Evolutionary conservation across 2,329 filamentous ascomycete species (phyloP), one percentile per base, ranked within the genome.

Genomic region (Aspergillus costaricaensis): DNA sequence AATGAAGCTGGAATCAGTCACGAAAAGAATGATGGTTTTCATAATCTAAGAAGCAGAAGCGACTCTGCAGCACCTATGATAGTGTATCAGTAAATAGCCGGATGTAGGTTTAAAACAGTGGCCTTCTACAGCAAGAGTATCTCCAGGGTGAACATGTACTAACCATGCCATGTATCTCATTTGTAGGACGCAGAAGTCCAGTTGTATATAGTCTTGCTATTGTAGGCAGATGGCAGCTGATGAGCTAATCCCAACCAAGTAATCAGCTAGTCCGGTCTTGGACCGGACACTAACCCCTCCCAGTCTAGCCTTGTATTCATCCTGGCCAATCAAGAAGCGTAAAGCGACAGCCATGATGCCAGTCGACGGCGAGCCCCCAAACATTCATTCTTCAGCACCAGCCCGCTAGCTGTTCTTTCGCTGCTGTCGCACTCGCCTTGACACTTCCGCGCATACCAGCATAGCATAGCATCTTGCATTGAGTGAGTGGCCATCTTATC

Each of bases 331-430:
- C 58, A 66, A 32, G 36, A 49, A 43, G 47, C 51, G 53, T 53
- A 48, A 56, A 61, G 59, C 61, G 62, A 63, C 64, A 61, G 23
- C 55, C 54, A 60, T 67, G 60, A 67, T 67, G 60, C 57, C 63
- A 58, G 59, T 39, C 27, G 36, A 52, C 59, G 49, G 38, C 30
- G 32, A 32, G n/a, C 44, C 47, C 52, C 60, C 52, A 62, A 63
- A 63, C 61, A 65, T 60, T 58, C 52, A 56, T 50, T 32, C 47
- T 50, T 30, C 27, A 53, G 47, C 56, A 56, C 54, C 56, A 55
- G 30, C 54, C 23, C 41, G 27, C 27, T 51, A 43, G 53, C 52
- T 54, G 39, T 51, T 51, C 39, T 60, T 36, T 57, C 55, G 23
- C 25, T 27, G 17, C 43, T 48, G 36, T 43, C 44, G 36, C 48